Percentiles rank a stretch among this genome's conserved stretches.
Conservation (phyloP, 176 grass and related monocot species). For the Zea mays region Zm-B73-REFERENCE-NAM-5.0 NC_050102.1:183513501-183514000, state of each 20-base stretch:
- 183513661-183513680: conserved; percentile 5
- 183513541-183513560: neutral
- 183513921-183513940: neutral
- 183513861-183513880: too few species aligned
- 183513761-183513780: conserved; percentile 64
- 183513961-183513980: too few species aligned
- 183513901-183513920: neutral
- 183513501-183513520: conserved; percentile 52
- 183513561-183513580: too few species aligned
- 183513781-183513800: too few species aligned
- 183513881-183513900: neutral
- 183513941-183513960: conserved; percentile 20
- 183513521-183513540: conserved; percentile 26
- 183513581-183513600: too few species aligned
- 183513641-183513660: neutral
- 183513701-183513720: conserved; percentile 76
- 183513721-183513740: conserved; percentile 43
- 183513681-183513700: conserved; percentile 75
- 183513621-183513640: neutral
- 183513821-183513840: too few species aligned
- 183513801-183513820: too few species aligned
- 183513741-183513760: conserved; percentile 76
- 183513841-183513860: too few species aligned
- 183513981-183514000: too few species aligned
- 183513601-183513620: too few species aligned